Conservation (phyloP, 805 yeast genomes). For the Candida germanica region DNA sequence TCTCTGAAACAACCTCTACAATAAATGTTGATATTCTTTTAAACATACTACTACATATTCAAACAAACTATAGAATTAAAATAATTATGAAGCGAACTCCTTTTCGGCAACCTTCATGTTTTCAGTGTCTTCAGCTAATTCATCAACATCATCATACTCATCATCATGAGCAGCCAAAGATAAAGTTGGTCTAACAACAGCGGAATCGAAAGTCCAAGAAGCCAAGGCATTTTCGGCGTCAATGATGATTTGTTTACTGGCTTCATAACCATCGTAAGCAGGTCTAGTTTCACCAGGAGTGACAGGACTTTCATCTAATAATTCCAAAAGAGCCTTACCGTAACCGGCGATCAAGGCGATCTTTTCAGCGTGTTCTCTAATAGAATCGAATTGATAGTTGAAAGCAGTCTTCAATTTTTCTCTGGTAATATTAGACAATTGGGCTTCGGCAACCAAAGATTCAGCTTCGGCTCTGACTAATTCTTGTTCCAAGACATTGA, state of each 20-base stretch:
- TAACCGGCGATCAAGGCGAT: slow-evolving; percentile 83
- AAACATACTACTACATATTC: no score
- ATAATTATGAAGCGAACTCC: slow-evolving; percentile 24
- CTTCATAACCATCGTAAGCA: slow-evolving; percentile 85
- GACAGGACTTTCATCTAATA: slow-evolving; percentile 80
- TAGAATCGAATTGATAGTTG: slow-evolving; percentile 80
- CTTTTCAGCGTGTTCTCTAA: slow-evolving; percentile 83
- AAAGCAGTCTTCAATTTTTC: slow-evolving; percentile 82
- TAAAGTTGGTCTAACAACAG: slow-evolving; percentile 79
- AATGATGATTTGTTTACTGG: slow-evolving; percentile 80
- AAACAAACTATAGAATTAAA: no score
- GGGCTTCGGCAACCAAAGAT: slow-evolving; percentile 88
- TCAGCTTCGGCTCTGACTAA: slow-evolving; percentile 91
- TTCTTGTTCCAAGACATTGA: slow-evolving; percentile 80
- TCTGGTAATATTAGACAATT: slow-evolving; percentile 82
- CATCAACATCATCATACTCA: slow-evolving; percentile 22
- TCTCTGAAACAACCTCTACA: no score
- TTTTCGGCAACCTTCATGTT: slow-evolving; percentile 52
- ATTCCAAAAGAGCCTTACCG: slow-evolving; percentile 81
- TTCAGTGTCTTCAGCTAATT: slow-evolving; percentile 43
- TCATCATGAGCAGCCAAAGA: slow-evolving; percentile 44
- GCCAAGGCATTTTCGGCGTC: slow-evolving; percentile 83
- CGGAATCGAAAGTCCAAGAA: slow-evolving; percentile 80
- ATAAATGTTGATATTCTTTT: no score
- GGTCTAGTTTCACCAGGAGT: slow-evolving; percentile 93